phyloP scores from a whole-genome alignment of 2,329 filamentous ascomycete species.

The Fusarium albosuccineum region DNA sequence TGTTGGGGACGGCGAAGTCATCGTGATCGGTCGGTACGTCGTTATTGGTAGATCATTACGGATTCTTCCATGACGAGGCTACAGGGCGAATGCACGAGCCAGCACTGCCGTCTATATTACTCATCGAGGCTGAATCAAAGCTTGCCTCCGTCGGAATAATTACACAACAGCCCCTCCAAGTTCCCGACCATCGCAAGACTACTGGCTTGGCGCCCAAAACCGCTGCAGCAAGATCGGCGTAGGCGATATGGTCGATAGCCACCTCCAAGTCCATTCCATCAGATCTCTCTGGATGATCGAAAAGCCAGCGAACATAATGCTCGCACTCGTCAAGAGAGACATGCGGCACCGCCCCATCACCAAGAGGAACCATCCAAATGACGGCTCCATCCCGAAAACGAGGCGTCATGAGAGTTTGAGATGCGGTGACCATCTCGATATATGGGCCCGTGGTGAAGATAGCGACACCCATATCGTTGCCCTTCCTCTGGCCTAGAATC shows the following conservation, averaged over 20 bases:
- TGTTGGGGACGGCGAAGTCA: too few relatives aligned
- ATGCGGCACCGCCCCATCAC: constrained; percentile 56
- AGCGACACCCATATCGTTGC: background rate
- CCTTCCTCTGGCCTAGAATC: background rate
- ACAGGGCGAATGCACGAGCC: too few relatives aligned
- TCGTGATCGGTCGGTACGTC: too few relatives aligned
- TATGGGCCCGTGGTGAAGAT: background rate
- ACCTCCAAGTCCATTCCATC: constrained; percentile 61
- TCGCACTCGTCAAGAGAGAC: constrained; percentile 61
- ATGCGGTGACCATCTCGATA: background rate
- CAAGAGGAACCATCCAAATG: constrained; percentile 58
- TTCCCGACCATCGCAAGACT: too few relatives aligned
- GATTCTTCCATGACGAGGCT: too few relatives aligned
- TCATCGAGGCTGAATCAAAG: too few relatives aligned
- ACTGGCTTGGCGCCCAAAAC: too few relatives aligned
- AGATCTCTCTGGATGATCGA: constrained; percentile 58
- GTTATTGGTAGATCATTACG: too few relatives aligned
- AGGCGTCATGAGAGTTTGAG: constrained; percentile 55
- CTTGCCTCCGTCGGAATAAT: too few relatives aligned
- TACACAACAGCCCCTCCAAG: too few relatives aligned
- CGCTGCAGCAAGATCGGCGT: constrained; percentile 55
- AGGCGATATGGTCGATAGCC: constrained; percentile 57
- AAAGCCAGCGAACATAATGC: constrained; percentile 61
- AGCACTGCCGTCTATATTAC: too few relatives aligned
- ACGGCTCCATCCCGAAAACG: constrained; percentile 55